Percentiles rank a stretch among this genome's conserved stretches.
These are phyloP conservation scores for Citrus mangshanensis DNA, from an alignment of 345 rosid species.

Conservation along the genomic window DNA sequence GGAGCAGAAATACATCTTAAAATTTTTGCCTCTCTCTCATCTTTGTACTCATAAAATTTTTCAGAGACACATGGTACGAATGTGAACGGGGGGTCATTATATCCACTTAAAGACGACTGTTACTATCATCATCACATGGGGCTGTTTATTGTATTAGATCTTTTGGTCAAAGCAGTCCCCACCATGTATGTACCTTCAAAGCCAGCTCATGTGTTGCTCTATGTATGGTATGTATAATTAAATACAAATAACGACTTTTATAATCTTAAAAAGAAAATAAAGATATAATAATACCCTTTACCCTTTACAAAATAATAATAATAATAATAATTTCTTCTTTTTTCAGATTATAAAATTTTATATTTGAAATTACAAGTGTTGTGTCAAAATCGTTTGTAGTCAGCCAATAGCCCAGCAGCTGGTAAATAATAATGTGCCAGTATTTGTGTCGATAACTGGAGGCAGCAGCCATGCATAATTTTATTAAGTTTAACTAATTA, in stretches of 20 bases:
- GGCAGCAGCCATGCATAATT: not conserved
- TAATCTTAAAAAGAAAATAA: not conserved
- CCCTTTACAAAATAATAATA: too few relatives aligned
- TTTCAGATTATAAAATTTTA: not conserved
- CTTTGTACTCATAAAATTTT: not conserved
- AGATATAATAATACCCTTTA: too few relatives aligned
- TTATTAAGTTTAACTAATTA: not conserved
- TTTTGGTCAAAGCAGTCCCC: slow-evolving; percentile 19
- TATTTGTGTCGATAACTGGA: not conserved
- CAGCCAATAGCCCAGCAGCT: not conserved
- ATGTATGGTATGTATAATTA: not conserved
- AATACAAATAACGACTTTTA: not conserved
- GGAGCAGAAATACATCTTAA: not conserved
- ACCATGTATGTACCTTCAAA: not conserved
- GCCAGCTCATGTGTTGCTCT: not conserved
- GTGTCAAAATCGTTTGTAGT: not conserved
- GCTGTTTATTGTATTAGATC: not conserved
- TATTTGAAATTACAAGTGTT: not conserved
- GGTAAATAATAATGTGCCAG: not conserved
- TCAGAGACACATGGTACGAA: not conserved
- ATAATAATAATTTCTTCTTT: not conserved
- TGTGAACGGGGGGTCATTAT: slow-evolving; percentile 11
- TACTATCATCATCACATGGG: slow-evolving; percentile 30
- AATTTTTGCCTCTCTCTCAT: not conserved
- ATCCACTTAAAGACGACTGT: slow-evolving; percentile 3